Percentiles rank a stretch among this genome's conserved stretches.
Conservation (phyloP, 306 rosid species). For the Acacia acuminata region DNA sequence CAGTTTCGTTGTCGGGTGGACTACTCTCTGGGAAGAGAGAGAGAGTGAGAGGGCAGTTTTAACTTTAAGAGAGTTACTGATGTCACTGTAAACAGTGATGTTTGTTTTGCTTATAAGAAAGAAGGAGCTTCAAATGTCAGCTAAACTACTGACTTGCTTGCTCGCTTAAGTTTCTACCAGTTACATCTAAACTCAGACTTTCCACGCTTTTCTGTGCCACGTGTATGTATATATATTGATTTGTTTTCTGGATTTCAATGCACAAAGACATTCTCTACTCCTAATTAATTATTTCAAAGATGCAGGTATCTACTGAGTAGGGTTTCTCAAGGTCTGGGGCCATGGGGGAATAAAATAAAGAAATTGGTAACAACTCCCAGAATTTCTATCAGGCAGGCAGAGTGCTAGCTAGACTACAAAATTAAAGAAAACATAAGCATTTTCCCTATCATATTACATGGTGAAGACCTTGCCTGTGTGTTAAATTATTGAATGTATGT, state of each 20-base stretch:
- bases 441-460: background rate
- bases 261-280: background rate
- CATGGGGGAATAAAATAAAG: background rate
- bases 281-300: background rate
- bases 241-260: conserved; percentile 7
- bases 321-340: background rate
- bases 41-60: conserved; percentile 20
- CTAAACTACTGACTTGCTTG: conserved; percentile 76
- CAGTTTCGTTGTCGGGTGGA: conserved; percentile 61
- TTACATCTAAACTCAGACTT: conserved; percentile 73
- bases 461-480: background rate
- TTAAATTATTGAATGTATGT: background rate
- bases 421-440: background rate
- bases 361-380: background rate
- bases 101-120: conserved; percentile 32
- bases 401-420: background rate
- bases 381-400: background rate
- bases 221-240: conserved; percentile 9
- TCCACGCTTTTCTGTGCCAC: conserved; percentile 45
- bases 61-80: conserved; percentile 41
- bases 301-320: background rate
- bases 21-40: conserved; percentile 34
- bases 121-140: conserved; percentile 43
- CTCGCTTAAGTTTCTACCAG: conserved; percentile 69
- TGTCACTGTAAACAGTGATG: conserved; percentile 42